Evolutionary conservation across 495 filamentous ascomycete genomes (phyloP).

Genomic region (Pyrenula aspistea): DNA sequence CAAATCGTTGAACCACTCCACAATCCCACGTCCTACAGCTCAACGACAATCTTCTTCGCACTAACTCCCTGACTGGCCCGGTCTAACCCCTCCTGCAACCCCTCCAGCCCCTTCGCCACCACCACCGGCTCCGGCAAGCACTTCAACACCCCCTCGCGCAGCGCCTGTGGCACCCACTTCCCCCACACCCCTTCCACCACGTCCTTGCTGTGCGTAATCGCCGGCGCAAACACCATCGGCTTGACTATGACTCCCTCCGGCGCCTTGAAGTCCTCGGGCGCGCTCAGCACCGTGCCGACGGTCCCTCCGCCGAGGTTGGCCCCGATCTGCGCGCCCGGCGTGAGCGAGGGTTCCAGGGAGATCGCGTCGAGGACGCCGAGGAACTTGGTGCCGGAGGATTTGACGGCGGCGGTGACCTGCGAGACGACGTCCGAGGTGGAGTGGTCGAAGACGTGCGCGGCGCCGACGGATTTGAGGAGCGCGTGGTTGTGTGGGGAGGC

Average conservation of each 20-base stretch:
- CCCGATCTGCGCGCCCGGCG: neutral
- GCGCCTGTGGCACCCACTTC: conserved; percentile 20
- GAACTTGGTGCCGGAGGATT: conserved; percentile 5
- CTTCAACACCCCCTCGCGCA: conserved; percentile 13
- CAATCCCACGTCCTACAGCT: too few species aligned
- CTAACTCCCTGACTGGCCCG: conserved; percentile 24
- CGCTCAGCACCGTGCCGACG: conserved; percentile 2
- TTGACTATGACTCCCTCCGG: conserved; percentile 7
- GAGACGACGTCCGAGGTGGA: conserved; percentile 18
- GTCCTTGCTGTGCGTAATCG: conserved; percentile 5
- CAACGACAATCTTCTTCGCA: conserved; percentile 33
- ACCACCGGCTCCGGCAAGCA: conserved; percentile 18
- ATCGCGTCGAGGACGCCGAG: neutral
- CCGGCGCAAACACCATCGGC: conserved; percentile 7
- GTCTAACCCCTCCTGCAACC: conserved; percentile 29
- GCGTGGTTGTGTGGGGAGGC: conserved; percentile 41
- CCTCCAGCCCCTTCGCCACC: conserved; percentile 25
- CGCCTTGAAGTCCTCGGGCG: neutral
- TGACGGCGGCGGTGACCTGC: conserved; percentile 13
- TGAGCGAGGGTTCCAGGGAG: neutral
- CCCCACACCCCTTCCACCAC: conserved; percentile 17
- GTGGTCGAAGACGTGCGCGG: conserved; percentile 46
- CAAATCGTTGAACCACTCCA: too few species aligned
- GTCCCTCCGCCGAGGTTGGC: conserved; percentile 1
- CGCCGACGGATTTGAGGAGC: conserved; percentile 39